Evolutionary conservation across 2,329 filamentous ascomycete species (phyloP).

Genomic region (Trichoderma sp.): DNA sequence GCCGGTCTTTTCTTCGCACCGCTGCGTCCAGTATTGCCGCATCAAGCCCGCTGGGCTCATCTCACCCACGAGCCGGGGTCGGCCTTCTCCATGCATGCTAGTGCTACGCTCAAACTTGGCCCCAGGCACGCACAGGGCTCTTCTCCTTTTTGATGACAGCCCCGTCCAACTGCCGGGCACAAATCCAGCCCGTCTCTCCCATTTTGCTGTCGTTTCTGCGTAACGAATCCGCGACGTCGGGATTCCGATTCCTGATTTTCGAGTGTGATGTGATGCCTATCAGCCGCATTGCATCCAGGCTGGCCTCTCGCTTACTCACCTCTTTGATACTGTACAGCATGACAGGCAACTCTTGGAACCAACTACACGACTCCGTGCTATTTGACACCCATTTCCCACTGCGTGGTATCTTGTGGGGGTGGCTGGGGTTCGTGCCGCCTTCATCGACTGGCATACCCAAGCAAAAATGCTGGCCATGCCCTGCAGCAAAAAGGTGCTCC

Average conservation of each 20-base stretch:
- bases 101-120: neutral
- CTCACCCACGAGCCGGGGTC: neutral
- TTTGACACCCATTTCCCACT: neutral
- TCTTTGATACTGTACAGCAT: no score
- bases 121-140: neutral
- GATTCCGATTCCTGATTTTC: neutral
- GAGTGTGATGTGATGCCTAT: no score
- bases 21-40: neutral
- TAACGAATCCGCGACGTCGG: neutral
- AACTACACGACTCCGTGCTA: neutral
- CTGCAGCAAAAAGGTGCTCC: neutral
- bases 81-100: neutral
- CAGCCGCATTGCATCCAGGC: neutral
- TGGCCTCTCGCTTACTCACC: neutral
- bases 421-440: slow-evolving; percentile 11
- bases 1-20: no score
- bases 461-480: neutral
- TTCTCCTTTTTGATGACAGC: slow-evolving; percentile 18
- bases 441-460: neutral
- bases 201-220: no score
- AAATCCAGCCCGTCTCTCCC: neutral
- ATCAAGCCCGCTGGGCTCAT: neutral
- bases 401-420: slow-evolving; percentile 1
- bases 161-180: slow-evolving; percentile 13
- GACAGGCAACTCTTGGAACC: no score